Evolutionary conservation across 495 filamentous ascomycete species (phyloP), one percentile per base, ranked within the genome.

Genomic region (Trypethelium eluteriae): DNA sequence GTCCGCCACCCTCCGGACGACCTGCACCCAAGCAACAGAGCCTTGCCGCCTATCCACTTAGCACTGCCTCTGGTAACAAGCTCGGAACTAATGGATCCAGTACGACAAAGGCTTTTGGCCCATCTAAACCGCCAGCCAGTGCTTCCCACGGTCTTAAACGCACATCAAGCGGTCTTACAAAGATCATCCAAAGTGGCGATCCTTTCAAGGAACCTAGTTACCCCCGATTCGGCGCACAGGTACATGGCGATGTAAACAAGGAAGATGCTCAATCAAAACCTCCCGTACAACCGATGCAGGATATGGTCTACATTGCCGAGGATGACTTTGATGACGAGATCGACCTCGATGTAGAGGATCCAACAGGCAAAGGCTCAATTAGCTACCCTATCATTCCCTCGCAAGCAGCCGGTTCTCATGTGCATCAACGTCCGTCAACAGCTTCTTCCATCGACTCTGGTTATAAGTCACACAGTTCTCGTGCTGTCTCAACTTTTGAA

Each of bases 311-410:
- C 65, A 82, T 85, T 69, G 79, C 80, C 63, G 85, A 87, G 62
- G 81, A 85, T 63, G 89, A 91, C 67, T 89, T 91, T 71, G 86
- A 87, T 69, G 85, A 88, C 67, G 87, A 91, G 67, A 76, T 81
- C 2, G 83, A 88, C 39, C 75, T 89, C 9, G 84, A 90, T 57
- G 72, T 89, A 16, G 85, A 89, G 62, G 71, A 78, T 63, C 76
- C 76, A 0, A 68, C 71, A 0, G 66, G 71, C 1, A 78, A 76
- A 62, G 67, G 63, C 25, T 67, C 64, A 66, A 83, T 83, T 64
- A 73, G 79, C 16, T 80, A 81, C 47, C 81, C 82, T 0, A 72
- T 75, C 9, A 75, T 82, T 18, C 70, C 82, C 10, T 75, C 83
- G 18, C 50, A 74, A 14, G 68, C 3, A 59, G 53, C n/a, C 32